phyloP scores from a whole-genome alignment of 1,284 basidiomycete species.

The Apiotrichum gamsii region DNA sequence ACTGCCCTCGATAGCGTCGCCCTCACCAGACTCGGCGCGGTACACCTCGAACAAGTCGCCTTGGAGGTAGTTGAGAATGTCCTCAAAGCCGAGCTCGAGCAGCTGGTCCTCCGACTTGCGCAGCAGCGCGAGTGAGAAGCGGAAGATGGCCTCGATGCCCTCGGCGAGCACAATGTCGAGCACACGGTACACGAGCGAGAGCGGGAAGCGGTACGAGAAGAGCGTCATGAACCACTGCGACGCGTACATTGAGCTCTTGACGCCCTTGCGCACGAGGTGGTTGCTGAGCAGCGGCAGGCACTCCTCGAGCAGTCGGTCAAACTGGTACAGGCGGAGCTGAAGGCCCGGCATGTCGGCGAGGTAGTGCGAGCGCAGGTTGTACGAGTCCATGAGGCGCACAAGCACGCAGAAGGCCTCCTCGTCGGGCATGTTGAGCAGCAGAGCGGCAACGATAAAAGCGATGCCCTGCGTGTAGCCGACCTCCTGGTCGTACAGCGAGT shows the following conservation, averaged over 20 bases:
- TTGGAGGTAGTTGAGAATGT: conserved; percentile 75
- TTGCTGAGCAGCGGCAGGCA: conserved; percentile 81
- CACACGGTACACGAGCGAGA: conserved; percentile 90
- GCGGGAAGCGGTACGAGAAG: conserved; percentile 92
- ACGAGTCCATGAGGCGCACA: conserved; percentile 95
- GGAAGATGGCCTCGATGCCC: conserved; percentile 93
- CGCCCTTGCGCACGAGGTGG: conserved; percentile 84
- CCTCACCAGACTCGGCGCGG: conserved; percentile 48
- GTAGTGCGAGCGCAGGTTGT: conserved; percentile 92
- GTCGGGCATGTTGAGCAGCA: conserved; percentile 96
- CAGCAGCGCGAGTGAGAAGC: conserved; percentile 82
- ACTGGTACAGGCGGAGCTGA: conserved; percentile 81
- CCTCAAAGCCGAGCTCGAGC: conserved; percentile 76
- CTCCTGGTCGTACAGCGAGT: conserved; percentile 89
- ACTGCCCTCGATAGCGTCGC: neutral
- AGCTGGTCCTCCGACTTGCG: conserved; percentile 79
- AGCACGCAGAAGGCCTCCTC: conserved; percentile 96
- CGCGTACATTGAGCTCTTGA: conserved; percentile 92
- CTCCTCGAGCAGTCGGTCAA: conserved; percentile 91
- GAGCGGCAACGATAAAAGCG: conserved; percentile 88
- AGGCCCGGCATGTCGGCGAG: conserved; percentile 96
- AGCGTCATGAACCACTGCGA: conserved; percentile 98
- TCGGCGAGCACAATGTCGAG: conserved; percentile 79
- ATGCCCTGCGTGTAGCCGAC: conserved; percentile 97
- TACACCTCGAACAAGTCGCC: conserved; percentile 75